Conservation (phyloP, 1,284 basidiomycete genomes). For the Rhodotorula sp. region DNA sequence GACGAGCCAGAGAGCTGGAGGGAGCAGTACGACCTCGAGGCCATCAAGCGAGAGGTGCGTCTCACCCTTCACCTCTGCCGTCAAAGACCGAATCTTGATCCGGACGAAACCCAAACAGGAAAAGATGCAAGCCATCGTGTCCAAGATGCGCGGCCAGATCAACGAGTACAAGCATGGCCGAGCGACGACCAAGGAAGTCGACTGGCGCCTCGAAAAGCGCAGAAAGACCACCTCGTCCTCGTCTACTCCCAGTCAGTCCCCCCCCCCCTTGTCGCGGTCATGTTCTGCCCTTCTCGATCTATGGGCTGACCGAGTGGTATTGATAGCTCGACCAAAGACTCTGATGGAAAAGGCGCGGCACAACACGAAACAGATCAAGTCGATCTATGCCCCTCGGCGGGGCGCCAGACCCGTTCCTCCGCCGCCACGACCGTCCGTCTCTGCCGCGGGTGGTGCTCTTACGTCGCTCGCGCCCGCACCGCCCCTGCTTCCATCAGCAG, state of each 20-base stretch:
- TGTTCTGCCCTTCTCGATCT: no score
- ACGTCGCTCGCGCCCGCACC: neutral
- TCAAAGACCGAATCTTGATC: no score
- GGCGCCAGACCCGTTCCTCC: neutral
- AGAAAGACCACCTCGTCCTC: slow-evolving; percentile 3
- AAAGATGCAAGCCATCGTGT: slow-evolving; percentile 21
- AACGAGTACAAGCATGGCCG: slow-evolving; percentile 12
- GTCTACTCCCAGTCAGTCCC: neutral
- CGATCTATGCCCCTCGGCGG: slow-evolving; percentile 27
- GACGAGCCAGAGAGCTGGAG: slow-evolving; percentile 24
- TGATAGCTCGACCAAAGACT: slow-evolving; percentile 20
- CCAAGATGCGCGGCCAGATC: slow-evolving; percentile 23
- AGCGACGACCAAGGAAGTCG: slow-evolving; percentile 18
- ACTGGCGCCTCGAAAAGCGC: slow-evolving; percentile 23
- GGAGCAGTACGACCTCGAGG: slow-evolving; percentile 19
- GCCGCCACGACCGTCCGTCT: neutral
- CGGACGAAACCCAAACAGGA: neutral
- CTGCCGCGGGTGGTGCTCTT: neutral
- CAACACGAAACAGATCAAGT: slow-evolving; percentile 17
- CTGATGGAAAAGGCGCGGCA: slow-evolving; percentile 25
- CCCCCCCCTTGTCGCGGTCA: no score
- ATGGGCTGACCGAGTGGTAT: no score
- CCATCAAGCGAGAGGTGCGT: slow-evolving; percentile 27
- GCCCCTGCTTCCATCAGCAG: neutral
- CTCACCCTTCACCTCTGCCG: no score